Conservation (phyloP, 2,329 filamentous ascomycete genomes). For the Colletotrichum euphorbiae region DNA sequence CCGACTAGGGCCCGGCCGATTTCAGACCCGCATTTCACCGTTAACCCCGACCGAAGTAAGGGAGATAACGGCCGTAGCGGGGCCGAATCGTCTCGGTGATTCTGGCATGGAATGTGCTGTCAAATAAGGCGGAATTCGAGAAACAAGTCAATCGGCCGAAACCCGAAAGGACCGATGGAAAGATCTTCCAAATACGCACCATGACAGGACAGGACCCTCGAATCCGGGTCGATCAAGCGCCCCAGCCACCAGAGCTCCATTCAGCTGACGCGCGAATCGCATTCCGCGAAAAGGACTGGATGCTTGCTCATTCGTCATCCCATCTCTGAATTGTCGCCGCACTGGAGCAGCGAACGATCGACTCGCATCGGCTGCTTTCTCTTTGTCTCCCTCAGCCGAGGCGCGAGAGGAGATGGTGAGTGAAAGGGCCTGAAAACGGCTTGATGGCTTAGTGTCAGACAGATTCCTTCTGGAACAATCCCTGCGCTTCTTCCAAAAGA, state of each 20-base stretch:
- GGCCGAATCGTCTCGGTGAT: conserved; percentile 22
- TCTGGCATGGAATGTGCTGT: conserved; percentile 10
- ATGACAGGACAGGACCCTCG: neutral
- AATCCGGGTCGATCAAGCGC: conserved; percentile 14
- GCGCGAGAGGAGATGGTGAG: neutral
- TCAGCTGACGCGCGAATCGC: conserved; percentile 24
- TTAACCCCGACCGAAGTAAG: neutral
- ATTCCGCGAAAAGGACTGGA: neutral
- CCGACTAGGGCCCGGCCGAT: neutral
- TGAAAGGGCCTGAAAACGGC: neutral
- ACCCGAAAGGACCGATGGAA: neutral
- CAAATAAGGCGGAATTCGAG: neutral
- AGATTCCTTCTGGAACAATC: conserved; percentile 29
- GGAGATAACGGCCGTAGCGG: neutral
- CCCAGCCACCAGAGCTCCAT: neutral
- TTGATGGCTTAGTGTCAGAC: conserved; percentile 6
- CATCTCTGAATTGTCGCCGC: neutral
- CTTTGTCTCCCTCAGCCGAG: too few relatives aligned
- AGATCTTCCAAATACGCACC: neutral
- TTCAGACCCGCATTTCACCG: neutral
- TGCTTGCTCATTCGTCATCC: neutral
- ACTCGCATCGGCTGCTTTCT: conserved; percentile 24
- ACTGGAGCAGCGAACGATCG: conserved; percentile 4
- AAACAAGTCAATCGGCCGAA: neutral
- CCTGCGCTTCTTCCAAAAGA: conserved; percentile 1